A percentile compares a stretch with the other conserved stretches of the same genome.
phyloP scores from a whole-genome alignment of 495 filamentous ascomycete genomes.

The Cladorrhinum samala region DNA sequence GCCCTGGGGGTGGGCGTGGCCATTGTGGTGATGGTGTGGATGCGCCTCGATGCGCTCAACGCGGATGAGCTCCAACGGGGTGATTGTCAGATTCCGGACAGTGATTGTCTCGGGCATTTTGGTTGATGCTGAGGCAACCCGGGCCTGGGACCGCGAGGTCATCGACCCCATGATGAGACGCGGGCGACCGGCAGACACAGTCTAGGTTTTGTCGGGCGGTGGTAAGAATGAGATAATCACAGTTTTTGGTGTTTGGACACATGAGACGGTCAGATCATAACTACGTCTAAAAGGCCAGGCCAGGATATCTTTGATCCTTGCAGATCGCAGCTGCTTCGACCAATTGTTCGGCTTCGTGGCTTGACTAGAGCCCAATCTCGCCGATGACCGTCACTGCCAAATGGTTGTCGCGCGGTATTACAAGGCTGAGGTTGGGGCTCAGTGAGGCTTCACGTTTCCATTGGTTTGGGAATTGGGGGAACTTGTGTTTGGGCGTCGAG shows the following conservation, averaged over 20 bases:
- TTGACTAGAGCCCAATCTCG: too few species aligned
- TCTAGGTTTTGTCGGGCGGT: neutral
- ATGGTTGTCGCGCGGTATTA: too few species aligned
- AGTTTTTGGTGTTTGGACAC: neutral
- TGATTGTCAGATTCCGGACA: constrained; percentile 82
- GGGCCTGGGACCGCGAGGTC: constrained; percentile 3
- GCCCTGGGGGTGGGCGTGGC: too few species aligned
- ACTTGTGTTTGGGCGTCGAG: too few species aligned
- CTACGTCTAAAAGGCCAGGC: neutral
- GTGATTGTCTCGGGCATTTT: constrained; percentile 47
- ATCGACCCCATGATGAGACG: constrained; percentile 16
- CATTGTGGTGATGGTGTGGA: constrained; percentile 5
- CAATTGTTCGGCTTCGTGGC: neutral
- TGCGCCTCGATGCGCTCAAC: constrained; percentile 60
- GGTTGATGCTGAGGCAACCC: neutral
- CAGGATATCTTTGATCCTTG: too few species aligned
- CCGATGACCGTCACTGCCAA: too few species aligned
- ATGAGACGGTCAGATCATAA: neutral
- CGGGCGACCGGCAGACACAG: too few species aligned
- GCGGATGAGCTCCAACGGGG: constrained; percentile 61
- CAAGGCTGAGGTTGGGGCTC: too few species aligned
- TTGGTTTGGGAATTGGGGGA: too few species aligned
- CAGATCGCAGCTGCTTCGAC: neutral
- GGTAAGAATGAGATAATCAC: neutral
- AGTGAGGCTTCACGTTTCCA: too few species aligned